Conservation (phyloP, 495 filamentous ascomycete genomes). For the Hypoxylon cercidicola region DNA sequence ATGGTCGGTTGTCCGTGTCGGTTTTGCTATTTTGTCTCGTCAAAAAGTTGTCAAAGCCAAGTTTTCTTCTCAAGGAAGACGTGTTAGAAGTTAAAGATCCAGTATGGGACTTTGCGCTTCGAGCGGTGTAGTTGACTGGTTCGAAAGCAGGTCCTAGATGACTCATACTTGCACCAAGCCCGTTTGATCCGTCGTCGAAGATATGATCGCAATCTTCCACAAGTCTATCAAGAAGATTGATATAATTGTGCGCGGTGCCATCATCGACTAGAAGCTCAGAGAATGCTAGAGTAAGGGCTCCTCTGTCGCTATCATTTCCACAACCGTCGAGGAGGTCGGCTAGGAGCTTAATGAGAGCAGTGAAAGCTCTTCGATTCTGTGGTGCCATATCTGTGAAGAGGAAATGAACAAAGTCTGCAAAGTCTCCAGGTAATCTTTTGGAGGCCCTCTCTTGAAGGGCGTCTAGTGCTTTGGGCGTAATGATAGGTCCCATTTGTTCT, state of each 20-base stretch:
- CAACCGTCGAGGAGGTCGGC: slow-evolving; percentile 93
- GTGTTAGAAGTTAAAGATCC: slow-evolving; percentile 71
- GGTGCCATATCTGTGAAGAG: slow-evolving; percentile 83
- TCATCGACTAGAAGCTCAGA: slow-evolving; percentile 85
- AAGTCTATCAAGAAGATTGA: slow-evolving; percentile 89
- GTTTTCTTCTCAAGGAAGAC: slow-evolving; percentile 84
- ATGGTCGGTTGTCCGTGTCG: slow-evolving; percentile 72
- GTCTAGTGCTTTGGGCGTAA: slow-evolving; percentile 71
- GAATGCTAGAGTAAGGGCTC: slow-evolving; percentile 89
- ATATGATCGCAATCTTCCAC: slow-evolving; percentile 92
- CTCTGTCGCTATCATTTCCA: slow-evolving; percentile 91
- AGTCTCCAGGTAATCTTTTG: slow-evolving; percentile 77
- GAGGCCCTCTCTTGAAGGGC: slow-evolving; percentile 79
- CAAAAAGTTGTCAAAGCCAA: slow-evolving; percentile 78
- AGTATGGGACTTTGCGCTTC: slow-evolving; percentile 57
- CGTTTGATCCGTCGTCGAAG: slow-evolving; percentile 71
- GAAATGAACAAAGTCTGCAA: slow-evolving; percentile 84
- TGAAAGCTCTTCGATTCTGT: slow-evolving; percentile 90
- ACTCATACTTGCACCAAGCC: slow-evolving; percentile 55
- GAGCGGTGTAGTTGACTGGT: slow-evolving; percentile 56
- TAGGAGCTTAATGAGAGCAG: slow-evolving; percentile 83
- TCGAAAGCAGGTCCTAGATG: slow-evolving; percentile 52
- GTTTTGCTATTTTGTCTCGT: slow-evolving; percentile 77
- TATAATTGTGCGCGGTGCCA: slow-evolving; percentile 81
- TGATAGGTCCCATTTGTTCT: slow-evolving; percentile 84